Evolutionary conservation across 2,329 filamentous ascomycete species (phyloP).

Genomic region (Tolypocladium nubicola): DNA sequence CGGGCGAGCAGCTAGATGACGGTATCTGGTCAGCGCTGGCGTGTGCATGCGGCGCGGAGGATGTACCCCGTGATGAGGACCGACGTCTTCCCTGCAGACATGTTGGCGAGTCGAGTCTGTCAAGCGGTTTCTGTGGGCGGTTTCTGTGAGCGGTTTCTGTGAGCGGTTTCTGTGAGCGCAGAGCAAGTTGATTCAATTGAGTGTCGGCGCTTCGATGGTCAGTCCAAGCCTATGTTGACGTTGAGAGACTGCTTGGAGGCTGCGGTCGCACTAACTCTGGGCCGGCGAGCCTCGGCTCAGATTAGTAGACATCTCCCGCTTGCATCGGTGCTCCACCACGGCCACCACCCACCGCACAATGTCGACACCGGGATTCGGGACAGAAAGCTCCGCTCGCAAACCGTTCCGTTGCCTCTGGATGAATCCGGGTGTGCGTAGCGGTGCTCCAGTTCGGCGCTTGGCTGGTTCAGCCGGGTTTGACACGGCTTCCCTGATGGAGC

Average conservation of each 20-base stretch:
- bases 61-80: constrained; percentile 40
- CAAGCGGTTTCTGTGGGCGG: no score
- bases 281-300: background rate
- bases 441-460: no score
- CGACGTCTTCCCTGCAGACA: constrained; percentile 23
- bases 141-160: background rate
- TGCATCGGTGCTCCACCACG: background rate
- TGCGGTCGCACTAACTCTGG: background rate
- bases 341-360: background rate
- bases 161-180: background rate
- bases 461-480: no score
- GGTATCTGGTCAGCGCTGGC: background rate
- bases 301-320: no score
- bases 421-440: no score
- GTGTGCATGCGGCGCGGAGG: no score
- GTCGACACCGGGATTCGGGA: background rate
- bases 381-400: no score
- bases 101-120: background rate
- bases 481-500: no score
- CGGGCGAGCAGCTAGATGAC: constrained; percentile 41
- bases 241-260: background rate
- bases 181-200: background rate
- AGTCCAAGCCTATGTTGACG: background rate
- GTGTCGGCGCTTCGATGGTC: no score
- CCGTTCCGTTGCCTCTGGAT: no score